Evolutionary conservation across 805 yeast species (phyloP).

Genomic region (Alloascoidea africana): DNA sequence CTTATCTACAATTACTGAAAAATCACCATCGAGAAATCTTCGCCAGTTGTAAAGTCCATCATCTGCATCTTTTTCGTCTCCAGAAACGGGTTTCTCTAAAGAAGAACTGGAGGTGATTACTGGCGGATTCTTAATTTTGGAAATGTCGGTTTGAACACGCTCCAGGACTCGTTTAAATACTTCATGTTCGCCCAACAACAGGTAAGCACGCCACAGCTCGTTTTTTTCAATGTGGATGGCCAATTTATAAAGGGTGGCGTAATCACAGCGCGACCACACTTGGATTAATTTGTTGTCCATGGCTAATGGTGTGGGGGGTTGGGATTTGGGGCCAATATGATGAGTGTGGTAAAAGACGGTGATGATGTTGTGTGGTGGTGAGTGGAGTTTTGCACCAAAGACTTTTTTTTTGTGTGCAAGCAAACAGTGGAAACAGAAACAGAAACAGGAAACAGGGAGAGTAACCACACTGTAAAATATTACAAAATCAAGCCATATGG

Average conservation of each 20-base stretch:
- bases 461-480: too few relatives aligned
- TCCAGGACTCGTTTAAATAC: constrained; percentile 16
- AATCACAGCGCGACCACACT: constrained; percentile 7
- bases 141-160: not conserved
- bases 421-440: too few relatives aligned
- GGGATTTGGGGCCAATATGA: not conserved
- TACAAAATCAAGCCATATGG: too few relatives aligned
- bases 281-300: constrained; percentile 2
- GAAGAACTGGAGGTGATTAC: not conserved
- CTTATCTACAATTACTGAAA: not conserved
- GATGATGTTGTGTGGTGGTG: too few relatives aligned
- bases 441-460: too few relatives aligned
- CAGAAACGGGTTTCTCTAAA: not conserved
- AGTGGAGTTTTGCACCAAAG: too few relatives aligned
- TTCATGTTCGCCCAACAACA: constrained; percentile 21
- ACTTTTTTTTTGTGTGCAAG: too few relatives aligned
- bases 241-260: constrained; percentile 7
- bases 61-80: not conserved
- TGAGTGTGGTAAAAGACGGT: not conserved
- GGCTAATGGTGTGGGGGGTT: not conserved
- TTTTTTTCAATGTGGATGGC: constrained; percentile 14
- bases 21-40: constrained; percentile 15
- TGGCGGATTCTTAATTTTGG: not conserved
- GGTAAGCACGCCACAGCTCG: constrained; percentile 19
- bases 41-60: constrained; percentile 18